These are phyloP conservation scores for Anastatica hierochuntica DNA, from an alignment of 345 rosid genomes.

Conservation along the genomic window DNA sequence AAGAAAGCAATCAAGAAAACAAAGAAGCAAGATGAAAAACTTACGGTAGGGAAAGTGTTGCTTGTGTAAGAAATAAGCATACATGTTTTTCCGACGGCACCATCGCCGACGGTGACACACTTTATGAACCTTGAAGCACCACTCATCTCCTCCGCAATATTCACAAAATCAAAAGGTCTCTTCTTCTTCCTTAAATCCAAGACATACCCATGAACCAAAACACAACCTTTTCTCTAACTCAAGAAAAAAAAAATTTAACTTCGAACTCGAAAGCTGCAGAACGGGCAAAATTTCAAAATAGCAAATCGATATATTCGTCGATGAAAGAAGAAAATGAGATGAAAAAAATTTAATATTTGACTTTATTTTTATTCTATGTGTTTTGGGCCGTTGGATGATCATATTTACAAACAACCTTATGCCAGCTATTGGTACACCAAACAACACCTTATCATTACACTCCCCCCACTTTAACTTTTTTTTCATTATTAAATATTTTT, in stretches of 20 bases:
- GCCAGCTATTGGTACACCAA: conserved; percentile 27
- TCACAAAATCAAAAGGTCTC: too few relatives aligned
- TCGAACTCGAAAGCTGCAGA: not conserved
- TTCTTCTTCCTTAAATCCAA: too few relatives aligned
- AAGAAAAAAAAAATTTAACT: too few relatives aligned
- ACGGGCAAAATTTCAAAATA: conserved; percentile 2
- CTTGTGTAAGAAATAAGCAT: conserved; percentile 22
- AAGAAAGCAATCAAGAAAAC: too few relatives aligned
- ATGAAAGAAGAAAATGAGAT: conserved; percentile 12
- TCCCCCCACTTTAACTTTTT: conserved; percentile 11
- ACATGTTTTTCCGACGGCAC: conserved; percentile 28
- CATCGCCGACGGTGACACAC: conserved; percentile 26
- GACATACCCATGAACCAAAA: too few relatives aligned
- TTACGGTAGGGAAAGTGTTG: conserved; percentile 25
- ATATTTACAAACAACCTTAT: not conserved
- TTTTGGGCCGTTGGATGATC: too few relatives aligned
- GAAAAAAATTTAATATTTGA: not conserved
- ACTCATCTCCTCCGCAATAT: conserved; percentile 12
- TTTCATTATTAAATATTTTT: not conserved
- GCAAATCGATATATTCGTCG: not conserved
- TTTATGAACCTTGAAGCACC: conserved; percentile 26
- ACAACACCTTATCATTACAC: conserved; percentile 27
- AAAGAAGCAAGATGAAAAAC: not conserved
- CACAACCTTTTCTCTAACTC: too few relatives aligned
- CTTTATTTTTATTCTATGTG: not conserved